Evolutionary conservation across 208 protist genomes (phyloP).

Genomic region (Wallacemonas sp.): DNA sequence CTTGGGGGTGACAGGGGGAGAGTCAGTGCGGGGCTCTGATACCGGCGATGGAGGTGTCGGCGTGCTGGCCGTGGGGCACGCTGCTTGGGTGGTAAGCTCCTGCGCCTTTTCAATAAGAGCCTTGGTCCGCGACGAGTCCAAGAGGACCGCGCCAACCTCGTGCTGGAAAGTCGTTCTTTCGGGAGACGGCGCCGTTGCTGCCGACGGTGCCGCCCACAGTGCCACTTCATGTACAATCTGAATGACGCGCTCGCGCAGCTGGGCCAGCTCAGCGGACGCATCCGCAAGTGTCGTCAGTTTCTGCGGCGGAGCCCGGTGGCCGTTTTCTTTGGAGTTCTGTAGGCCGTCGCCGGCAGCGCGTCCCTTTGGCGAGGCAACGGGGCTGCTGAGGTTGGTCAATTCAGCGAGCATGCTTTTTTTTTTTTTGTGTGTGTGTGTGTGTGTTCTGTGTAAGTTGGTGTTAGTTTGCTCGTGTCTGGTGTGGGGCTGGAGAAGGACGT

Average conservation of each 20-base stretch:
- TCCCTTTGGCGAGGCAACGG: background rate
- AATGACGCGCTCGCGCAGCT: constrained; percentile 1
- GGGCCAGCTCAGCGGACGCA: constrained; percentile 1
- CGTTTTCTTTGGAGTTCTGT: background rate
- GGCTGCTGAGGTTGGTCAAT: background rate
- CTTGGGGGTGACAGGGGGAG: too few species aligned
- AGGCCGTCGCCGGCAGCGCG: too few species aligned
- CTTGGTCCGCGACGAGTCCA: background rate
- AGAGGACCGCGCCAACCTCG: background rate
- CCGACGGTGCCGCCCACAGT: background rate
- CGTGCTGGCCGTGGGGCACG: too few species aligned
- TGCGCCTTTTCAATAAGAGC: background rate
- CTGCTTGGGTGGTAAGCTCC: too few species aligned
- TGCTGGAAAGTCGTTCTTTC: background rate
- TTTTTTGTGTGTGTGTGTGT: background rate
- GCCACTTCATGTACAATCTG: background rate
- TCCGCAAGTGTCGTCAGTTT: background rate
- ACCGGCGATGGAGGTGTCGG: too few species aligned
- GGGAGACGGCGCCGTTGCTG: background rate
- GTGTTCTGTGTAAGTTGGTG: too few species aligned
- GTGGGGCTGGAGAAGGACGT: too few species aligned
- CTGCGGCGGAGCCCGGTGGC: background rate
- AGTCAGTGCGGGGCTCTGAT: too few species aligned
- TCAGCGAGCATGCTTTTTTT: background rate
- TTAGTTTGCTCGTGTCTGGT: too few species aligned